These are phyloP conservation scores for Kurtzmaniella natalensis DNA, from an alignment of 1,139 yeast species.

Conservation along the genomic window DNA sequence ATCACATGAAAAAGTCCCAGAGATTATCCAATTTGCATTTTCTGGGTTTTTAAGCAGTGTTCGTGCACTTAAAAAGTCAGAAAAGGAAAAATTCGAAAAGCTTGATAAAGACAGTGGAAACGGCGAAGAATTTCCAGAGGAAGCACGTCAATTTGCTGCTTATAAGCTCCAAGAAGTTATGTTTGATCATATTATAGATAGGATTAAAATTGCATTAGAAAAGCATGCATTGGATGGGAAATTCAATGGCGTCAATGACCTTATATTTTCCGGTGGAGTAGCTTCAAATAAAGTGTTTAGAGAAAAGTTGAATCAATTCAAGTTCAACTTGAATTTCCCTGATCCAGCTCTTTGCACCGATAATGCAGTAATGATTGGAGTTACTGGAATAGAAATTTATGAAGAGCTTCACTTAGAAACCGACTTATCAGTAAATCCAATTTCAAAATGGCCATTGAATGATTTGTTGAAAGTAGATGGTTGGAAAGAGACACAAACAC, in stretches of 20 bases:
- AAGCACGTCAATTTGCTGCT: conserved; percentile 44
- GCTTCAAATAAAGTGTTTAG: conserved; percentile 71
- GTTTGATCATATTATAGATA: conserved; percentile 66
- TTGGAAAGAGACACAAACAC: conserved; percentile 33
- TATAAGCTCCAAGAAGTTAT: conserved; percentile 59
- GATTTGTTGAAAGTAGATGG: conserved; percentile 45
- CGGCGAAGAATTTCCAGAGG: conserved; percentile 14
- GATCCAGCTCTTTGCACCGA: conserved; percentile 78
- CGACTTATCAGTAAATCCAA: conserved; percentile 50
- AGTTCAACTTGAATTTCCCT: conserved; percentile 54
- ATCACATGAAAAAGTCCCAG: conserved; percentile 25
- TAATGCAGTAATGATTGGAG: conserved; percentile 95
- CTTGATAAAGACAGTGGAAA: conserved; percentile 6
- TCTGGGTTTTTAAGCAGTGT: conserved; percentile 69
- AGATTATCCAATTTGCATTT: conserved; percentile 58
- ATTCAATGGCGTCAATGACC: conserved; percentile 43
- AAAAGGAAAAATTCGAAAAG: conserved; percentile 11
- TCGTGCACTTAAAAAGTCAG: conserved; percentile 25
- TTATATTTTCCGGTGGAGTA: conserved; percentile 93
- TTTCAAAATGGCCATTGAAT: conserved; percentile 72
- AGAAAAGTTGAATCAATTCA: conserved; percentile 30
- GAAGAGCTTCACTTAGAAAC: conserved; percentile 51
- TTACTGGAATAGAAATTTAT: conserved; percentile 83
- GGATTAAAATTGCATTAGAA: conserved; percentile 51
- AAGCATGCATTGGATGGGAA: conserved; percentile 35